These are phyloP conservation scores for Sugiyamaella japonica DNA, from an alignment of 1,139 yeast genomes.

Conservation along the genomic window DNA sequence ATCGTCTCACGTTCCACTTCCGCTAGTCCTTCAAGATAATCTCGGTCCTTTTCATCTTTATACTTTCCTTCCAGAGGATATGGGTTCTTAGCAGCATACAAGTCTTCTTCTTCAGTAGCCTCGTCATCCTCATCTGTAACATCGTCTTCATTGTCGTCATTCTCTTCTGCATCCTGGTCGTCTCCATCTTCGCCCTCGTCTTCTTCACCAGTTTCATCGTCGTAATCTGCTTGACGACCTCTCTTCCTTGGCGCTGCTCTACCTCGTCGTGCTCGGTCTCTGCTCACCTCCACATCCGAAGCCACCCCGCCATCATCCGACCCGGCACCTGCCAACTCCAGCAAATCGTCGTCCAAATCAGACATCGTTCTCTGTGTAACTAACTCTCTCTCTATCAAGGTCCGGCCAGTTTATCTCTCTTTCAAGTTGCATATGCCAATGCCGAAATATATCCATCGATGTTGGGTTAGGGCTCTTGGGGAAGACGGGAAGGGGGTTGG, in stretches of 20 bases:
- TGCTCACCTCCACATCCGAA: constrained; percentile 29
- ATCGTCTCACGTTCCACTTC: constrained; percentile 91
- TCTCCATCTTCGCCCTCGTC: constrained; percentile 22
- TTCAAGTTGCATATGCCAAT: not conserved
- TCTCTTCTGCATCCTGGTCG: constrained; percentile 25
- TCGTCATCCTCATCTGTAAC: constrained; percentile 43
- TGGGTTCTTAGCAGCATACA: constrained; percentile 53
- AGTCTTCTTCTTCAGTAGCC: constrained; percentile 48
- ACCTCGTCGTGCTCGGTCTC: constrained; percentile 18
- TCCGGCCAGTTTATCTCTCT: too few relatives aligned
- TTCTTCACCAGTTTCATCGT: constrained; percentile 15
- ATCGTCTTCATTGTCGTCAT: constrained; percentile 38
- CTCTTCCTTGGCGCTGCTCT: constrained; percentile 22
- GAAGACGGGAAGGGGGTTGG: too few relatives aligned
- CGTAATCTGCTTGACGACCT: constrained; percentile 15
- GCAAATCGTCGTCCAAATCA: constrained; percentile 63
- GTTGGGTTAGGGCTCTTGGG: not conserved
- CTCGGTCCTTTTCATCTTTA: constrained; percentile 78
- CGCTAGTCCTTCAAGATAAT: constrained; percentile 66
- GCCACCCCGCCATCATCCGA: constrained; percentile 30
- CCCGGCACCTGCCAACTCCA: constrained; percentile 85
- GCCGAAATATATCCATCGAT: not conserved
- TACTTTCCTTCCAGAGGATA: constrained; percentile 93
- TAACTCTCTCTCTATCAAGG: not conserved
- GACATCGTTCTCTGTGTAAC: constrained; percentile 30